Evolutionary conservation across 106 monocot species (phyloP).

Genomic region (Apostasia ramifera): DNA sequence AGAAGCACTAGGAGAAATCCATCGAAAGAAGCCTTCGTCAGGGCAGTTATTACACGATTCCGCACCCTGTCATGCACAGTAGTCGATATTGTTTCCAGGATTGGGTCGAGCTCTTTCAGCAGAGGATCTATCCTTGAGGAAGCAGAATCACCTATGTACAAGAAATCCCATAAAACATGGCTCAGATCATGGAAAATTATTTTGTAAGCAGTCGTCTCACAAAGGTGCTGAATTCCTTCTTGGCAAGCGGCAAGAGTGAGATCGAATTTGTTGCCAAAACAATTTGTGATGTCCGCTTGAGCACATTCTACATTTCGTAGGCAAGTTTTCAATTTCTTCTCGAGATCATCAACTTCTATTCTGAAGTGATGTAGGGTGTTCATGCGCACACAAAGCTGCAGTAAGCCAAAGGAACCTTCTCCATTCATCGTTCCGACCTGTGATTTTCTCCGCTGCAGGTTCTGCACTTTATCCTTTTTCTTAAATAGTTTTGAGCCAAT

Average conservation of each 20-base stretch:
- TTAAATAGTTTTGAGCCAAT: constrained; percentile 57
- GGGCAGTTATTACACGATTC: constrained; percentile 56
- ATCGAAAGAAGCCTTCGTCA: constrained; percentile 78
- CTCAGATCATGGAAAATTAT: constrained; percentile 70
- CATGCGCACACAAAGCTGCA: constrained; percentile 75
- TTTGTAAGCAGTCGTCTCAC: constrained; percentile 79
- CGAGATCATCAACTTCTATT: constrained; percentile 61
- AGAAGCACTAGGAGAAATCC: constrained; percentile 67
- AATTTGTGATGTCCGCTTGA: constrained; percentile 54
- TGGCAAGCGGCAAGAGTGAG: constrained; percentile 55
- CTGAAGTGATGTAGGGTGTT: constrained; percentile 74
- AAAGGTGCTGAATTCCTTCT: constrained; percentile 80
- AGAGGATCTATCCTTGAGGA: constrained; percentile 54
- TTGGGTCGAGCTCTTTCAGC: constrained; percentile 75
- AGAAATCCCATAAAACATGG: constrained; percentile 68
- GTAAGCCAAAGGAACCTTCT: constrained; percentile 36
- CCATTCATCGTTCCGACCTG: constrained; percentile 63
- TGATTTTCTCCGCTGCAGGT: constrained; percentile 44
- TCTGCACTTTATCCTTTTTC: constrained; percentile 73
- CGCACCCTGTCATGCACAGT: constrained; percentile 51
- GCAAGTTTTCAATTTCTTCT: constrained; percentile 68
- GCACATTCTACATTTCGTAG: constrained; percentile 82
- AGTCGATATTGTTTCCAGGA: constrained; percentile 64
- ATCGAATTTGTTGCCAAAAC: constrained; percentile 60
- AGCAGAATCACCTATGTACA: constrained; percentile 60